Conservation (phyloP, 441 rosid genomes). For the Rhodomyrtus psidioides region DNA sequence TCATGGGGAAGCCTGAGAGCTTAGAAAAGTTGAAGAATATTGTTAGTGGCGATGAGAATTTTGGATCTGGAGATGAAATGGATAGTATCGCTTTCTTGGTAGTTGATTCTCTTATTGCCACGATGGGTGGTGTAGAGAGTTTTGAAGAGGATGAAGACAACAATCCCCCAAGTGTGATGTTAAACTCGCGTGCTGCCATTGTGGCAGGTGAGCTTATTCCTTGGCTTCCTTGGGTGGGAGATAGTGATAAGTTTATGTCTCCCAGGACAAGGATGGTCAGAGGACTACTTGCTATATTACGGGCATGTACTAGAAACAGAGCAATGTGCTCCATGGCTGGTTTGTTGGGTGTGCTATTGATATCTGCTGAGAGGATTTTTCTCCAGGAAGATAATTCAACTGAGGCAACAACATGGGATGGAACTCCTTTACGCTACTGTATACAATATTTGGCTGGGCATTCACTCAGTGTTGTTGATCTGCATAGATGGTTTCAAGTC, state of each 20-base stretch:
- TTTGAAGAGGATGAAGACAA: constrained; percentile 94
- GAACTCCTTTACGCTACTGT: constrained; percentile 72
- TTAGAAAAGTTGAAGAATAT: constrained; percentile 82
- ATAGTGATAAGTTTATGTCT: constrained; percentile 64
- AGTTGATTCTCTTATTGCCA: constrained; percentile 95
- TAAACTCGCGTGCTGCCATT: constrained; percentile 95
- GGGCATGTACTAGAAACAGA: constrained; percentile 96
- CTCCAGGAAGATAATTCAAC: constrained; percentile 46
- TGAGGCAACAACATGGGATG: constrained; percentile 58
- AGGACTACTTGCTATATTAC: constrained; percentile 88
- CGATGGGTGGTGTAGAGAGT: constrained; percentile 99
- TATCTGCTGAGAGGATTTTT: constrained; percentile 77
- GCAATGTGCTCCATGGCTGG: constrained; percentile 99
- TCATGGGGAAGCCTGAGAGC: constrained; percentile 97
- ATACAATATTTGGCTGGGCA: constrained; percentile 89
- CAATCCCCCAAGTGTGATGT: constrained; percentile 99
- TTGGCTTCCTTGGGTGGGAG: constrained; percentile 80
- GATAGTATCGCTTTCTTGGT: constrained; percentile 81
- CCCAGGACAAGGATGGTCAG: constrained; percentile 91
- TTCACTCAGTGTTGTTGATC: constrained; percentile 77
- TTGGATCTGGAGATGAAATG: constrained; percentile 66
- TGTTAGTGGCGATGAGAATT: constrained; percentile 71
- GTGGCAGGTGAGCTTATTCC: constrained; percentile 96
- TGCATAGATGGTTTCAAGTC: constrained; percentile 78
- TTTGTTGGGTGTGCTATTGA: constrained; percentile 77